These are phyloP conservation scores for Sapria himalayana DNA, from an alignment of 345 rosid species.

Conservation along the genomic window DNA sequence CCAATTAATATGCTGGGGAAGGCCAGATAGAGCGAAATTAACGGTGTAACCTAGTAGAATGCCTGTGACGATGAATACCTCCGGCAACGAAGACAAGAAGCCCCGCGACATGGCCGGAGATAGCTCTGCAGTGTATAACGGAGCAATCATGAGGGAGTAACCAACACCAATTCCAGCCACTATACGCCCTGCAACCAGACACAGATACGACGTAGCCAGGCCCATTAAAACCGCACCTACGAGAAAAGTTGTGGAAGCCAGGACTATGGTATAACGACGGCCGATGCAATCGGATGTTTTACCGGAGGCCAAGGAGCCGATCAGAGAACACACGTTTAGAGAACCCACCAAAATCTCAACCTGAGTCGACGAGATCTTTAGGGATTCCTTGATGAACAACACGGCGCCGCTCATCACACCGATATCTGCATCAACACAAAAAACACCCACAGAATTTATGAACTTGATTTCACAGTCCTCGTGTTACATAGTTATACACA, in stretches of 20 bases:
- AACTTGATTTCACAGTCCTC: no score
- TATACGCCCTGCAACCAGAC: conserved; percentile 37
- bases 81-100: conserved; percentile 46
- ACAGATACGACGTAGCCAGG: conserved; percentile 28
- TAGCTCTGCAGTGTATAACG: conserved; percentile 35
- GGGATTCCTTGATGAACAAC: conserved; percentile 27
- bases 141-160: conserved; percentile 45
- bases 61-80: conserved; percentile 46
- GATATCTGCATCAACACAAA: conserved; percentile 19
- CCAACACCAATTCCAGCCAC: conserved; percentile 67
- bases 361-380: conserved; percentile 22
- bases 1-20: conserved; percentile 28
- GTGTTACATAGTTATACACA: no score
- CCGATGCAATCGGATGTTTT: conserved; percentile 50
- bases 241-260: conserved; percentile 42
- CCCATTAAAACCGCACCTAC: conserved; percentile 50
- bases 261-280: conserved; percentile 38
- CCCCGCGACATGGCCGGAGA: conserved; percentile 43
- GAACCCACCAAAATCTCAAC: conserved; percentile 47
- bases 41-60: conserved; percentile 39
- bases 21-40: conserved; percentile 34
- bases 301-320: conserved; percentile 33
- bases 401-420: conserved; percentile 61
- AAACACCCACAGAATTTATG: no score
- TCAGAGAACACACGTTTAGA: conserved; percentile 30